Evolutionary conservation across 345 rosid species (phyloP).

Genomic region (Dipteronia dyeriana): DNA sequence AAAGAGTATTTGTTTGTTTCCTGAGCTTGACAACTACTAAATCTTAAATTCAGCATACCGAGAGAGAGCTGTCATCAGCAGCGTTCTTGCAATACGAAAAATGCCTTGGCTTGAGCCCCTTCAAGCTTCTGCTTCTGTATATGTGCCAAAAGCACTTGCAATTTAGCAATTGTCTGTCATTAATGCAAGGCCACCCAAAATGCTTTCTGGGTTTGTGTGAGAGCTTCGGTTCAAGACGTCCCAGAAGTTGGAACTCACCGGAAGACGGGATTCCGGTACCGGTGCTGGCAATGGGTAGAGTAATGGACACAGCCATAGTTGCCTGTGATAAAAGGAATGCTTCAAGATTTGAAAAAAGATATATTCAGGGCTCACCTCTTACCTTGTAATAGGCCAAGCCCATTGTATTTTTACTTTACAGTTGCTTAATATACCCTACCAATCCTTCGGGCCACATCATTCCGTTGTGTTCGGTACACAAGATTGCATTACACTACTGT

Average conservation of each 20-base stretch:
- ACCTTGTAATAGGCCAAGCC: too few relatives aligned
- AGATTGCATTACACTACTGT: too few relatives aligned
- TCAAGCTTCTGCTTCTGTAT: conserved; percentile 29
- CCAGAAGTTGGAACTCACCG: conserved; percentile 30
- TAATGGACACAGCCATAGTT: conserved; percentile 44
- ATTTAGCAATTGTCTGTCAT: conserved; percentile 20
- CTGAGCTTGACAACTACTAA: too few relatives aligned
- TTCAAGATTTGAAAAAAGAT: too few relatives aligned
- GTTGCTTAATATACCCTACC: too few relatives aligned
- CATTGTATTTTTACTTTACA: too few relatives aligned
- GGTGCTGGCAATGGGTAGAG: conserved; percentile 36
- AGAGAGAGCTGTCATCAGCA: conserved; percentile 50
- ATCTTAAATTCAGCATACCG: conserved; percentile 35
- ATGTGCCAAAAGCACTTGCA: conserved; percentile 31
- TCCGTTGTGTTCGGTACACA: too few relatives aligned
- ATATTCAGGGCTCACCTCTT: too few relatives aligned
- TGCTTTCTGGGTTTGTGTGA: conserved; percentile 28
- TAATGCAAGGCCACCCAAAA: conserved; percentile 30
- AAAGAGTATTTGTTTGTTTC: too few relatives aligned
- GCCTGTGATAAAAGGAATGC: neutral
- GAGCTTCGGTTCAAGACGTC: conserved; percentile 24
- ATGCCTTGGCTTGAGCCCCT: conserved; percentile 29
- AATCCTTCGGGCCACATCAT: too few relatives aligned
- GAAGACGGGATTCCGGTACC: neutral
- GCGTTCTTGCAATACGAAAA: conserved; percentile 48